Percentiles rank a stretch among this genome's conserved stretches.
Evolutionary conservation across 2,329 filamentous ascomycete genomes (phyloP).

Genomic region (Ceratocystis destructans): DNA sequence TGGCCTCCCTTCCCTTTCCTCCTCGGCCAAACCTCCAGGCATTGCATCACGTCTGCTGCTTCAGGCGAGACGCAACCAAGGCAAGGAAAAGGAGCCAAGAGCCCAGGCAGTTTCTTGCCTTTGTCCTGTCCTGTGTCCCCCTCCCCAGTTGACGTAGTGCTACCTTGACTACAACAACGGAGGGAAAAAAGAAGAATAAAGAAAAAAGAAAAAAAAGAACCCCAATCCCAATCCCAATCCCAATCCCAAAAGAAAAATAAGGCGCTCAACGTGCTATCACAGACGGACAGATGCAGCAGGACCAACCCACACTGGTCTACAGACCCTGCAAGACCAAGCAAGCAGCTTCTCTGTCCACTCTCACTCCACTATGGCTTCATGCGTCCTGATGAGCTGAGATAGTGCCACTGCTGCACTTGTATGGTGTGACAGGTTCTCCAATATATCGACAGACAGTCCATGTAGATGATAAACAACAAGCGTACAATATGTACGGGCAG

Average conservation of each 20-base stretch:
- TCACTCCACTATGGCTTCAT: background rate
- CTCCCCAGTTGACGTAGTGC: too few relatives aligned
- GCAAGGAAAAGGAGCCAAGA: too few relatives aligned
- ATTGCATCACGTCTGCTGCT: too few relatives aligned
- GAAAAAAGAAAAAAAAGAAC: background rate
- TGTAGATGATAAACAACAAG: background rate
- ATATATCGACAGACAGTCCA: background rate
- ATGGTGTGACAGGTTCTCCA: background rate
- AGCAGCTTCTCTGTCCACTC: background rate
- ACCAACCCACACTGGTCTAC: background rate
- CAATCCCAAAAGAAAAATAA: background rate
- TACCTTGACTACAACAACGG: background rate
- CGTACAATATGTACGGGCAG: background rate
- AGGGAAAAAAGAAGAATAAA: background rate
- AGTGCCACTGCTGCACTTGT: background rate
- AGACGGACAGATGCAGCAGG: background rate
- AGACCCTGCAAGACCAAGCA: background rate
- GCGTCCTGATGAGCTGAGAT: background rate
- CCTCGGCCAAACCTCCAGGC: too few relatives aligned
- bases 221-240: background rate
- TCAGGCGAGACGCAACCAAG: too few relatives aligned
- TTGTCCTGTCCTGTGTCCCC: too few relatives aligned
- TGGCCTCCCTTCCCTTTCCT: too few relatives aligned
- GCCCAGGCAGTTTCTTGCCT: too few relatives aligned
- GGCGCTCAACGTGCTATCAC: background rate